These are phyloP conservation scores for Xylaria digitata DNA, from an alignment of 2,329 filamentous ascomycete genomes.

Conservation along the genomic window DNA sequence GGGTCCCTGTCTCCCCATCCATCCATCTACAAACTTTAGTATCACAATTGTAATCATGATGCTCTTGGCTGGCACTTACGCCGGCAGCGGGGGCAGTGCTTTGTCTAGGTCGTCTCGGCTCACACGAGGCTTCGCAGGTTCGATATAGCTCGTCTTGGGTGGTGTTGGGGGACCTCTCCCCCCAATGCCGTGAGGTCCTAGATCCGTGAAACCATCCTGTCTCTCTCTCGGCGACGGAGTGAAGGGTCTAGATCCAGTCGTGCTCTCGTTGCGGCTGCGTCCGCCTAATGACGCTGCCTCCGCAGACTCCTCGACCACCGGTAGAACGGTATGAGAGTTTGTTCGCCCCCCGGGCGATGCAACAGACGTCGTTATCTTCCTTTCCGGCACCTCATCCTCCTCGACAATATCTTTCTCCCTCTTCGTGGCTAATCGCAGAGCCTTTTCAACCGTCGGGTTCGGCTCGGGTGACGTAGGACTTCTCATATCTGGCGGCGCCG, in stretches of 20 bases:
- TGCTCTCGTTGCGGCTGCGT: slow-evolving; percentile 63
- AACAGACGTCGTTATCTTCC: slow-evolving; percentile 47
- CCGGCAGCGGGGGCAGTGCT: slow-evolving; percentile 67
- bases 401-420: slow-evolving; percentile 48
- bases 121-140: slow-evolving; percentile 55
- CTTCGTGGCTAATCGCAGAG: slow-evolving; percentile 45
- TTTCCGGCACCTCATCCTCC: slow-evolving; percentile 49
- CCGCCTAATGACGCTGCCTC: slow-evolving; percentile 77
- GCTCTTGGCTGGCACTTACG: slow-evolving; percentile 26
- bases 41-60: neutral
- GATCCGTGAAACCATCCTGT: slow-evolving; percentile 51
- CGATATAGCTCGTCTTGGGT: slow-evolving; percentile 56
- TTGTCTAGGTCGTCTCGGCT: slow-evolving; percentile 71
- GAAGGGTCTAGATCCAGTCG: slow-evolving; percentile 48
- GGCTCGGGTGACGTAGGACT: slow-evolving; percentile 48
- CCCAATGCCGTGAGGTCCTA: slow-evolving; percentile 49
- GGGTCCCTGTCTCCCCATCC: slow-evolving; percentile 12
- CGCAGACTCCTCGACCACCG: slow-evolving; percentile 90
- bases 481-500: slow-evolving; percentile 50
- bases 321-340: slow-evolving; percentile 63
- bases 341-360: slow-evolving; percentile 43
- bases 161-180: slow-evolving; percentile 59
- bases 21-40: neutral
- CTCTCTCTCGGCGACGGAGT: slow-evolving; percentile 51
- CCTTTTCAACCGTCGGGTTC: slow-evolving; percentile 49